These are phyloP conservation scores for Xylariaceae sp. DNA, from an alignment of 2,329 filamentous ascomycete genomes.

Conservation along the genomic window DNA sequence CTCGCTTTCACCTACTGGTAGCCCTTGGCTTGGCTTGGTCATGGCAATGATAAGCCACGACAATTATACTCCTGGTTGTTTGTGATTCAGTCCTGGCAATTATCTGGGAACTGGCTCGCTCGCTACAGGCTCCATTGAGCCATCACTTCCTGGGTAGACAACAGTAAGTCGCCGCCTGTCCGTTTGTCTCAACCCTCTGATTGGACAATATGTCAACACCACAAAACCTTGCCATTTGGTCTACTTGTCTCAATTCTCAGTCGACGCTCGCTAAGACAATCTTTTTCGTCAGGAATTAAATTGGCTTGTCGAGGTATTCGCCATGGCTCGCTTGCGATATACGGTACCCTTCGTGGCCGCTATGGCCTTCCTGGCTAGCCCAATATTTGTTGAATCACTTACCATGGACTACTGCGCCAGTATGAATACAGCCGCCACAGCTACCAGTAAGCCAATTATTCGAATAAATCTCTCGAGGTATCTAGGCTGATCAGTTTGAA, in stretches of 20 bases:
- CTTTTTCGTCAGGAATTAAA: background rate
- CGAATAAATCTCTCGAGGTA: conserved; percentile 30
- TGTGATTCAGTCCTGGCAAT: conserved; percentile 24
- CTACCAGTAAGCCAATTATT: conserved; percentile 47
- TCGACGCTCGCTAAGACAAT: conserved; percentile 8
- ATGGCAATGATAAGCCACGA: conserved; percentile 25
- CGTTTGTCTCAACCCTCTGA: conserved; percentile 1
- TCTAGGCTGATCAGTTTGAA: conserved; percentile 40
- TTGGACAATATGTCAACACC: background rate
- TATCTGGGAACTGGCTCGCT: conserved; percentile 5
- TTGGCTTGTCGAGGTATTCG: background rate
- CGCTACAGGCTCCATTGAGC: background rate
- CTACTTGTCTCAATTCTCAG: background rate
- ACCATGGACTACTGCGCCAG: conserved; percentile 52
- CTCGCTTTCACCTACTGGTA: conserved; percentile 3
- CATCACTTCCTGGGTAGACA: conserved; percentile 2
- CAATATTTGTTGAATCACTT: conserved; percentile 36
- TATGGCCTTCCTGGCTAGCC: conserved; percentile 28
- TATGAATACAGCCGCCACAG: conserved; percentile 51
- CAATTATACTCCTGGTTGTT: conserved; percentile 24
- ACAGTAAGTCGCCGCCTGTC: conserved; percentile 13
- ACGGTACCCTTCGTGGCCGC: conserved; percentile 31
- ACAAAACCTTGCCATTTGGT: background rate
- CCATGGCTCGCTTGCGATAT: conserved; percentile 33
- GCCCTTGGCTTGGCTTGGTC: conserved; percentile 17